phyloP scores from a whole-genome alignment of 2,329 filamentous ascomycete genomes.

The Colletotrichum tanaceti region DNA sequence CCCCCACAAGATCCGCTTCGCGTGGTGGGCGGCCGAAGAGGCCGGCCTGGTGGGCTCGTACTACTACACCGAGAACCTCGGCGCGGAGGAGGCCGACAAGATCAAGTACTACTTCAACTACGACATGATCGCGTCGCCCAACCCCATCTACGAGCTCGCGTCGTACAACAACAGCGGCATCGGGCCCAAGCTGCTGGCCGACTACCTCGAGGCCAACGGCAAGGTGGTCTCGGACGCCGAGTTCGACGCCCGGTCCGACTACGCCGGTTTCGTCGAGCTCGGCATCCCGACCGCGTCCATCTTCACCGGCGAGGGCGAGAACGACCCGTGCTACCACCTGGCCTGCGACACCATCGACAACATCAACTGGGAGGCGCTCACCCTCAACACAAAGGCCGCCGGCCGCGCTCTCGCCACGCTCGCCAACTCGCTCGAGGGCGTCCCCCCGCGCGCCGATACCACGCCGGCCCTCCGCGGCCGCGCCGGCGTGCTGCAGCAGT shows the following conservation, averaged over 20 bases:
- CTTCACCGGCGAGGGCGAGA: slow-evolving; percentile 53
- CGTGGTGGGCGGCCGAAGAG: slow-evolving; percentile 58
- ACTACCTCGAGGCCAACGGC: slow-evolving; percentile 51
- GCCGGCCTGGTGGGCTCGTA: slow-evolving; percentile 56
- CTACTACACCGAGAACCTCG: slow-evolving; percentile 53
- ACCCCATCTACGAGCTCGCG: slow-evolving; percentile 49
- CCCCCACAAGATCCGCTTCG: slow-evolving; percentile 56
- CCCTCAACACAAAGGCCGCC: slow-evolving; percentile 57
- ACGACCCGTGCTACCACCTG: slow-evolving; percentile 54
- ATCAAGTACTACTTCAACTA: slow-evolving; percentile 77
- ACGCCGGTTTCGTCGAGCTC: slow-evolving; percentile 53
- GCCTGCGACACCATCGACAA: slow-evolving; percentile 55
- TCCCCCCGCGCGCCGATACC: slow-evolving; percentile 48
- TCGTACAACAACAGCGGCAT: slow-evolving; percentile 54
- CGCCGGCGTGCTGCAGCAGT: slow-evolving; percentile 31
- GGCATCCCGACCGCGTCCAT: slow-evolving; percentile 55
- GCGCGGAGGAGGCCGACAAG: slow-evolving; percentile 57
- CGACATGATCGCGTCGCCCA: slow-evolving; percentile 71
- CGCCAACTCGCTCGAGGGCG: slow-evolving; percentile 51
- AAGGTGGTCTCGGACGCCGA: slow-evolving; percentile 47
- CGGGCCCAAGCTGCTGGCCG: slow-evolving; percentile 50
- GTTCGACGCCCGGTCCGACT: slow-evolving; percentile 54
- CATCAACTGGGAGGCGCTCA: slow-evolving; percentile 54
- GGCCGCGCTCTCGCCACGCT: slow-evolving; percentile 61
- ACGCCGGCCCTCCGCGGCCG: slow-evolving; percentile 44